A percentile compares a stretch with the other conserved stretches of the same genome.
These are phyloP conservation scores for Glutinoglossum americanum DNA, from an alignment of 495 filamentous ascomycete genomes.

Conservation along the genomic window DNA sequence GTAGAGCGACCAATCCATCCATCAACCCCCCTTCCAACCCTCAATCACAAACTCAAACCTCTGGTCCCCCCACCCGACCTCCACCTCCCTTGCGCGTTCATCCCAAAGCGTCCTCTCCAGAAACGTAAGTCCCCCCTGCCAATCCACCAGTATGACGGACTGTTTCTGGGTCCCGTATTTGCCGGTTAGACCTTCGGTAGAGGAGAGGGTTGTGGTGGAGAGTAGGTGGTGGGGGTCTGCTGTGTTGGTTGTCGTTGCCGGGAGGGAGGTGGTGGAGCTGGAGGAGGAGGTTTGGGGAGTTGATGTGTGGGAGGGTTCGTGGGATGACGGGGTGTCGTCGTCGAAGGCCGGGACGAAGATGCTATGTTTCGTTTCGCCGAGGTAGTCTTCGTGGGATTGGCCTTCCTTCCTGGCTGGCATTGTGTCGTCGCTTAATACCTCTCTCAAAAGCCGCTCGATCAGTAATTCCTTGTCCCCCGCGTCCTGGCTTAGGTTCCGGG, in stretches of 20 bases:
- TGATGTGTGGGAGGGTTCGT: neutral
- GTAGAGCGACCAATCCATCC: too few relatives aligned
- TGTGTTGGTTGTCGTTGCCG: too few relatives aligned
- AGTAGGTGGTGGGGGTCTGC: neutral
- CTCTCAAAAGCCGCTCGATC: constrained; percentile 49
- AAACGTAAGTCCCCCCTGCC: constrained; percentile 55
- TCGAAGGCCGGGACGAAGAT: constrained; percentile 71
- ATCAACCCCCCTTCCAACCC: constrained; percentile 9
- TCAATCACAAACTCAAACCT: constrained; percentile 42
- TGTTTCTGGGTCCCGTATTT: constrained; percentile 89
- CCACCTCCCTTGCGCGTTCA: constrained; percentile 34
- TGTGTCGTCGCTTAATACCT: constrained; percentile 46
- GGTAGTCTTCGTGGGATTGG: constrained; percentile 44
- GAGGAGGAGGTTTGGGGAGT: too few relatives aligned
- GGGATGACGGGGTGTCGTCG: constrained; percentile 15
- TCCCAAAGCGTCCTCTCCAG: constrained; percentile 72
- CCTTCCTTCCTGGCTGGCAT: constrained; percentile 37
- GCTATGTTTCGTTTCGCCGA: constrained; percentile 47
- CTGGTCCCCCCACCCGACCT: constrained; percentile 36
- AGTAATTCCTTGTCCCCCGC: constrained; percentile 35
- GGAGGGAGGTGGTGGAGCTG: too few relatives aligned
- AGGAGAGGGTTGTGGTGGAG: neutral
- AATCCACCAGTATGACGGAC: constrained; percentile 61
- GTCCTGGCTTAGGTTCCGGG: constrained; percentile 22
- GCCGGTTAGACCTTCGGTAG: constrained; percentile 23